Percentiles rank a stretch among this genome's conserved stretches.
These are phyloP conservation scores for Colletotrichum australisinense DNA, from an alignment of 2,329 filamentous ascomycete species.

Conservation along the genomic window DNA sequence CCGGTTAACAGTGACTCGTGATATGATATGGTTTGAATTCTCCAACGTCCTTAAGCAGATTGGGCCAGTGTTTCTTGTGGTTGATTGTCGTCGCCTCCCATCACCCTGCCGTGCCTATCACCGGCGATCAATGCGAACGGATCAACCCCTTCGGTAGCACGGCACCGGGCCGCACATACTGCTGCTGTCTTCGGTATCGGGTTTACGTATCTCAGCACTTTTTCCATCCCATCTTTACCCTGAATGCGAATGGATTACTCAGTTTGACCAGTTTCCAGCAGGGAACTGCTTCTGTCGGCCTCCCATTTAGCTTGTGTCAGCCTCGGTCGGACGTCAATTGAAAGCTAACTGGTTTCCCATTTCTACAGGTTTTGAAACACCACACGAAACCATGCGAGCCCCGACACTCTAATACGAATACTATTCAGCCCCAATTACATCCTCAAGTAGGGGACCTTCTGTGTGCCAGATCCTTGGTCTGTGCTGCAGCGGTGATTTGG, in stretches of 20 bases:
- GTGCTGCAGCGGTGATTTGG: constrained; percentile 1
- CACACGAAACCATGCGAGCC: constrained; percentile 25
- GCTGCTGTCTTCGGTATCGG: background rate
- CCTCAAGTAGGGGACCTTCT: background rate
- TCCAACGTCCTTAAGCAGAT: background rate
- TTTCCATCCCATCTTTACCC: background rate
- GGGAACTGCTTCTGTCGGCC: background rate
- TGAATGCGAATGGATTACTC: background rate
- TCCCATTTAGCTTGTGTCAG: constrained; percentile 5
- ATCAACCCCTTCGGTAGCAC: background rate
- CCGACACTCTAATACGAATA: constrained; percentile 15
- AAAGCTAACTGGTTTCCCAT: background rate
- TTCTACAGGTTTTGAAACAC: constrained; percentile 13
- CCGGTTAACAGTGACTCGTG: background rate
- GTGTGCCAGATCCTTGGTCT: background rate
- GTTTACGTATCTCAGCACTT: background rate
- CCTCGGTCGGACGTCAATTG: background rate
- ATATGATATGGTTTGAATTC: background rate
- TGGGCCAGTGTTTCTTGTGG: background rate
- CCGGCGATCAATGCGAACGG: background rate
- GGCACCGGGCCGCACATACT: background rate
- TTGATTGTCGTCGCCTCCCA: background rate
- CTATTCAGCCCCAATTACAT: background rate
- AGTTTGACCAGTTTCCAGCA: background rate
- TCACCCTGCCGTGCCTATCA: background rate